Evolutionary conservation across 352 stramenopile species (phyloP).

Genomic region (Thalassiosira hispida): DNA sequence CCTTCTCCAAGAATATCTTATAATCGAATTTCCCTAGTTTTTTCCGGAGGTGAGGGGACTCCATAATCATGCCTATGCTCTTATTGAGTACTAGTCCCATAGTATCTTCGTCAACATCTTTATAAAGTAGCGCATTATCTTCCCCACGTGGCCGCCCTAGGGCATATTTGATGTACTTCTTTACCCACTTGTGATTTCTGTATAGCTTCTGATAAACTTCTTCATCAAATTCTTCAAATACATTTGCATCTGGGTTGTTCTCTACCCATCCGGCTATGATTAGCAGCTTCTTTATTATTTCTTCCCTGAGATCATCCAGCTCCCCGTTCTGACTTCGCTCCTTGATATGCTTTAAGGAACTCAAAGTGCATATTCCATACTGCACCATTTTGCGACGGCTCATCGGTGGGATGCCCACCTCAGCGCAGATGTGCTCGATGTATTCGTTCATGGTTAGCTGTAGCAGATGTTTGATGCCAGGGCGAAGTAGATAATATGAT

Average conservation of each 20-base stretch:
- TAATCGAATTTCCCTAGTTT: constrained; percentile 37
- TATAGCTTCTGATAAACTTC: constrained; percentile 5
- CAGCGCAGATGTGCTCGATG: constrained; percentile 16
- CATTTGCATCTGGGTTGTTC: constrained; percentile 26
- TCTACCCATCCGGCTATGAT: constrained; percentile 17
- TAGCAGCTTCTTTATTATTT: constrained; percentile 20
- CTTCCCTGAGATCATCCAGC: constrained; percentile 8
- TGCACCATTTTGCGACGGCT: constrained; percentile 8
- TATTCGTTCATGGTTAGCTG: constrained; percentile 14
- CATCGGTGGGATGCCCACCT: constrained; percentile 10
- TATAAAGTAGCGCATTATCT: not conserved
- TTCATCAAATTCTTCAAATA: constrained; percentile 36
- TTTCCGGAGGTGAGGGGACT: constrained; percentile 11
- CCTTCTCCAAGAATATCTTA: constrained; percentile 28
- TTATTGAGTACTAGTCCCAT: constrained; percentile 18
- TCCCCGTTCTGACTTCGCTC: constrained; percentile 1
- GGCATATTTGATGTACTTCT: constrained; percentile 20
- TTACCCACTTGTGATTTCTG: not conserved
- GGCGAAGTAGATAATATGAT: not conserved
- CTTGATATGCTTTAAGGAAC: constrained; percentile 5
- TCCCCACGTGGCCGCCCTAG: constrained; percentile 22
- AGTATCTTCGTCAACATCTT: constrained; percentile 25
- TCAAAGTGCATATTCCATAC: constrained; percentile 13
- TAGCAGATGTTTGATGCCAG: not conserved
- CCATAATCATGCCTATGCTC: constrained; percentile 31